Percentiles rank a stretch among this genome's conserved stretches.
These are phyloP conservation scores for Trichophyton mentagrophytes DNA, from an alignment of 2,329 filamentous ascomycete genomes.

Conservation along the genomic window DNA sequence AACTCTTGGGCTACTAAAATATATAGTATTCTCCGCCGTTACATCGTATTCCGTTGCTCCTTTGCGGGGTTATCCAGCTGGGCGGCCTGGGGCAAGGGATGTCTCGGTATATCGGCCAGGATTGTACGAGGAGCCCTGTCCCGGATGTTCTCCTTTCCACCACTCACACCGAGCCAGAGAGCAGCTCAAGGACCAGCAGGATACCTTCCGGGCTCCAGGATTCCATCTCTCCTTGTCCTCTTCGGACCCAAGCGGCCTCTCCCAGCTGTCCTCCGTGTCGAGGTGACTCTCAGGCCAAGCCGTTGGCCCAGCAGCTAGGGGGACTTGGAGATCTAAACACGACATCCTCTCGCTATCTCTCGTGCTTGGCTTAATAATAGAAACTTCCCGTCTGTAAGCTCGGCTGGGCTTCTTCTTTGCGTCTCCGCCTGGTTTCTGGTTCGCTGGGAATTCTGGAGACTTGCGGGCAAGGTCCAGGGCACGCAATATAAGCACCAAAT, in stretches of 20 bases:
- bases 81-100: not conserved
- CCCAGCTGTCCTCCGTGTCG: not conserved
- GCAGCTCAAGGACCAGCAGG: not conserved
- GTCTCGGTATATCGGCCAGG: not conserved
- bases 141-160: not conserved
- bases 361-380: slow-evolving; percentile 1
- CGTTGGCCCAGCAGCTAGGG: not conserved
- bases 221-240: not conserved
- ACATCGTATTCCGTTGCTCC: not conserved
- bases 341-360: no score
- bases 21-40: slow-evolving; percentile 4
- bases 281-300: not conserved
- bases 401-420: not conserved
- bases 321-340: not conserved
- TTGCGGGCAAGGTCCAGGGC: not conserved
- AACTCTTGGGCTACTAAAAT: not conserved
- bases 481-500: not conserved
- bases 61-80: not conserved
- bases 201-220: not conserved
- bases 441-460: not conserved
- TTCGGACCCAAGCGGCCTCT: not conserved
- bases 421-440: not conserved
- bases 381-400: slow-evolving; percentile 2
- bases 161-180: not conserved
- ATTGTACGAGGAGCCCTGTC: not conserved